Evolutionary conservation across 768 basidiomycete species (phyloP).

Genomic region (Tylopilus rubrobrunneus): DNA sequence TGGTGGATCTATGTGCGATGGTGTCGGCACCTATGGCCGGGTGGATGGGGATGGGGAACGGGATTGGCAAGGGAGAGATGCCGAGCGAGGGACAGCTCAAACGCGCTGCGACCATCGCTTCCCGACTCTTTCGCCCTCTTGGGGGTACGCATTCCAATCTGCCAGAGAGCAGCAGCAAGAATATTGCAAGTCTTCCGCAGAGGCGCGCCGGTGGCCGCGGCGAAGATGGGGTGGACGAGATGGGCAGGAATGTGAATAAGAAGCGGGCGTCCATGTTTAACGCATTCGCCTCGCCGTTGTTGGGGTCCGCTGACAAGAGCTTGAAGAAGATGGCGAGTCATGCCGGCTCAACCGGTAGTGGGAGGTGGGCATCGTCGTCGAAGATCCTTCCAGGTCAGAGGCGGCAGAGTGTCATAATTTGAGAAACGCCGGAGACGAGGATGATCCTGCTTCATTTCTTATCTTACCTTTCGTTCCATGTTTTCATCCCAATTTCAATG

Average conservation of each 20-base stretch:
- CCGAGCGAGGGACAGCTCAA: neutral
- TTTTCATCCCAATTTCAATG: too few species aligned
- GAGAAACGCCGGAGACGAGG: slow-evolving; percentile 6
- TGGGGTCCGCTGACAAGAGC: slow-evolving; percentile 1
- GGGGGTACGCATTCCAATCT: neutral
- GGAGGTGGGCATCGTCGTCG: slow-evolving; percentile 4
- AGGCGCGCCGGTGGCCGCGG: neutral
- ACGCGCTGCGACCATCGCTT: slow-evolving; percentile 16
- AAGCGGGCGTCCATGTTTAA: slow-evolving; percentile 19
- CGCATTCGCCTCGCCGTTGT: slow-evolving; percentile 2
- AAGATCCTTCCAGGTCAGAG: slow-evolving; percentile 1
- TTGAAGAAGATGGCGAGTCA: neutral
- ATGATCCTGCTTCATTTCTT: neutral
- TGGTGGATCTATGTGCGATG: slow-evolving; percentile 52
- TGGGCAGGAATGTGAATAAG: slow-evolving; percentile 21
- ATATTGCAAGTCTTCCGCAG: neutral
- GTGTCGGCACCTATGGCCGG: neutral
- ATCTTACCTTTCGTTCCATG: too few species aligned
- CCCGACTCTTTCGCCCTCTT: slow-evolving; percentile 18
- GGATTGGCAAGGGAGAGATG: neutral
- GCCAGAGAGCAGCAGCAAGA: neutral
- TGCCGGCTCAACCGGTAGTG: neutral
- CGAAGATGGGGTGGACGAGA: slow-evolving; percentile 6
- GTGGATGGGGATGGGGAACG: neutral
- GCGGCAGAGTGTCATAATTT: slow-evolving; percentile 3